A percentile compares a stretch with the other conserved stretches of the same genome.
These are phyloP conservation scores for Fusarium sublunatum DNA, from an alignment of 2,329 filamentous ascomycete species.

Conservation along the genomic window DNA sequence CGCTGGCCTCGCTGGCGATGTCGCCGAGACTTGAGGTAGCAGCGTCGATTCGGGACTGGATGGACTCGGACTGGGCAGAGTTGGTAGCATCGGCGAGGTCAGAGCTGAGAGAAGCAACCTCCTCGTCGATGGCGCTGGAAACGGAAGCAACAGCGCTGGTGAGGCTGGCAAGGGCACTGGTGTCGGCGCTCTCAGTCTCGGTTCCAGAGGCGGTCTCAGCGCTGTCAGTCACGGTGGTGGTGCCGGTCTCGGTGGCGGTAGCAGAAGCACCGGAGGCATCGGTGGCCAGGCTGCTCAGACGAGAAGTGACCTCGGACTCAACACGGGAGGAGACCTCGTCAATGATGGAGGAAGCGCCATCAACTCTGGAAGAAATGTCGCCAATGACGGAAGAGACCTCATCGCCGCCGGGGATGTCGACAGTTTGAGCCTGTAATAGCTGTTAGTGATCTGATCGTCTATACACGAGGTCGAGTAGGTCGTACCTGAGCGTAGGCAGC, in stretches of 20 bases:
- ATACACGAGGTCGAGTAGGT: neutral
- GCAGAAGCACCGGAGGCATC: slow-evolving; percentile 8
- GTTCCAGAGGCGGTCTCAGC: slow-evolving; percentile 26
- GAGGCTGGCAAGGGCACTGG: slow-evolving; percentile 30
- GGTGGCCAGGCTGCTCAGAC: slow-evolving; percentile 16
- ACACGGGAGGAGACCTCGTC: slow-evolving; percentile 23
- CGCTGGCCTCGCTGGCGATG: slow-evolving; percentile 18
- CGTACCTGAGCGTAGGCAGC: slow-evolving; percentile 43
- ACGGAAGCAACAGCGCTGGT: slow-evolving; percentile 34
- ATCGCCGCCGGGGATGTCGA: slow-evolving; percentile 18
- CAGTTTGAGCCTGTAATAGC: slow-evolving; percentile 25
- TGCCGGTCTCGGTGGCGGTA: slow-evolving; percentile 11
- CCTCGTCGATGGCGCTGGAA: slow-evolving; percentile 22
- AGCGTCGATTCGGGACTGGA: slow-evolving; percentile 29
- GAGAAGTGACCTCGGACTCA: slow-evolving; percentile 28
- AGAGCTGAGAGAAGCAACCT: slow-evolving; percentile 43
- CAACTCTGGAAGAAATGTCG: slow-evolving; percentile 23
- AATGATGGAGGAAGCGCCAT: slow-evolving; percentile 17
- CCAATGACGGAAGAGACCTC: slow-evolving; percentile 28
- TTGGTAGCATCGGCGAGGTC: slow-evolving; percentile 43
- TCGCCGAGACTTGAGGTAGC: slow-evolving; percentile 33
- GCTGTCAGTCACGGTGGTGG: slow-evolving; percentile 31
- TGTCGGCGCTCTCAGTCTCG: slow-evolving; percentile 24
- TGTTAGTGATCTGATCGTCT: slow-evolving; percentile 3
- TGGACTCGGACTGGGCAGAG: slow-evolving; percentile 27